Base-by-base conservation (phyloP, 768 basidiomycete genomes). In the Tylopilus plumbeoviolaceoides region DNA sequence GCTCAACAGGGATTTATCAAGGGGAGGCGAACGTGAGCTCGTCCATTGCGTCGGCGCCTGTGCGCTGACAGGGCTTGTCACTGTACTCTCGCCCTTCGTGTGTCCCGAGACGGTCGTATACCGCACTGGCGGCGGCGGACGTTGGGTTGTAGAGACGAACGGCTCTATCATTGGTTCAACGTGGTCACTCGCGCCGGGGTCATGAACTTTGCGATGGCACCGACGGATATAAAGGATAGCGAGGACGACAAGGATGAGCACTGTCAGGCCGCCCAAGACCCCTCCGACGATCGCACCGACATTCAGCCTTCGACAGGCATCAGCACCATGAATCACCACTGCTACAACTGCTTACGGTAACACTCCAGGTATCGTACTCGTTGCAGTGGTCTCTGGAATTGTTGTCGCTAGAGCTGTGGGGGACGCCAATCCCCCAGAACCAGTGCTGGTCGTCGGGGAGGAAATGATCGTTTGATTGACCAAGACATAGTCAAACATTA, bases 401-500 rank as follows among this genome's bases (percentile, higher is more conserved):
- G 51, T 44, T 2, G 44, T 12, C 1, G 42, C 11, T 38, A 15
- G 14, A 33, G 38, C 38, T 2, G 38, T 39, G 14, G 51, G 50
- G 14, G 44, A 48, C 5, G 15, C n/a, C 0, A 23, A 15, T 14
- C 12, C 33, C 9, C 12, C 14, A 15, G 54, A 53, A 17, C 39
- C 20, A 0, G 55, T 54, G 4, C 44, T 43, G 8, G 48, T 27
- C 5, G 30, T 21, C 4, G 50, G 7, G 14, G 27, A 15, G 3
- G 25, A 21, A 43, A 63, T 46, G 17, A 52, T 9, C 4, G 54
- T 63, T 23, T 61, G 44, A 38, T 64, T 61, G 39, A 64, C 48
- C 12, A 20, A 11, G 9, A 41, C 62, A 38, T 58, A 57, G 44
- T 63, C 62, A 27, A 60, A 60, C 49, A 60, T 57, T 52, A 62